These are phyloP conservation scores for Wallacemonas collosoma DNA, from an alignment of 208 protist genomes.

Conservation along the genomic window DNA sequence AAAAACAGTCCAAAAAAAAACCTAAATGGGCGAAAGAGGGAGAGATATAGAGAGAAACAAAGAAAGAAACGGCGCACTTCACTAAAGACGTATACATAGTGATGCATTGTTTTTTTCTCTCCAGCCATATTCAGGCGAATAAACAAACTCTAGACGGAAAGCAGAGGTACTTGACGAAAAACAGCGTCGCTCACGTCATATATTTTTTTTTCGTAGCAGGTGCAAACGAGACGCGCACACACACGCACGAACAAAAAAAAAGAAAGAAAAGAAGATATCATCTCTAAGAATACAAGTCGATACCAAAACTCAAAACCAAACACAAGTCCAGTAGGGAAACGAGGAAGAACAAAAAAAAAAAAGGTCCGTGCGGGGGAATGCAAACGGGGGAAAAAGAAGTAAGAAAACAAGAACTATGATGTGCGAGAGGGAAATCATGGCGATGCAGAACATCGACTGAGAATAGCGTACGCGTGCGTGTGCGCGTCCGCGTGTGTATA, in stretches of 20 bases:
- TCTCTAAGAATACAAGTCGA: slow-evolving; percentile 4
- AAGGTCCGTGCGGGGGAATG: background rate
- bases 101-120: no score
- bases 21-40: background rate
- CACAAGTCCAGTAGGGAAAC: no score
- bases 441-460: no score
- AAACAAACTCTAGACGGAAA: no score
- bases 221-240: background rate
- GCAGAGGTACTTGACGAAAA: no score
- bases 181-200: no score
- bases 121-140: no score
- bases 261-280: background rate
- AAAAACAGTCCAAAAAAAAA: slow-evolving; percentile 1
- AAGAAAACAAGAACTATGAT: background rate
- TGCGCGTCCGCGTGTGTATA: no score
- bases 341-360: slow-evolving; percentile 12
- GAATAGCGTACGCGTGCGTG: no score
- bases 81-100: no score
- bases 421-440: background rate
- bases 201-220: background rate
- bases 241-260: slow-evolving; percentile 1
- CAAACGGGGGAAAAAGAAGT: slow-evolving; percentile 7
- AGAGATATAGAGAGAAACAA: background rate
- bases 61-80: background rate
- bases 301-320: background rate